Evolutionary conservation across 345 rosid genomes (phyloP).

Genomic region (Acer yangbiense): DNA sequence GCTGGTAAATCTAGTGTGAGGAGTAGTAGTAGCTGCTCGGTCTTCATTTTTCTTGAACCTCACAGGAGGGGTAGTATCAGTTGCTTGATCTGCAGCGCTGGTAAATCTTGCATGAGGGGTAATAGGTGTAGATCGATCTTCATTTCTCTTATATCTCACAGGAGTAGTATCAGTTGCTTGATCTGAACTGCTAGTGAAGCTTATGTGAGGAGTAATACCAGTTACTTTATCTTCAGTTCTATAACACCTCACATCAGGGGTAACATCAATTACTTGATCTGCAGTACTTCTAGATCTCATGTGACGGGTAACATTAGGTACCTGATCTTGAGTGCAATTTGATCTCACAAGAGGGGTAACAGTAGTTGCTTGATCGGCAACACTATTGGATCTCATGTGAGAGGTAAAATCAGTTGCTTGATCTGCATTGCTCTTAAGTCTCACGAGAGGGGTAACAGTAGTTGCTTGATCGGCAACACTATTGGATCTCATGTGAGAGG

Average conservation of each 20-base stretch:
- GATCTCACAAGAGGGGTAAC: neutral
- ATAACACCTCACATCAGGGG: neutral
- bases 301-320: neutral
- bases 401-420: neutral
- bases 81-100: too few species aligned
- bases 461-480: slow-evolving; percentile 11
- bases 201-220: neutral
- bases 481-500: neutral
- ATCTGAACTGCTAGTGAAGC: slow-evolving; percentile 3
- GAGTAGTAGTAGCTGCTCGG: neutral
- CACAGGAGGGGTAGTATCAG: too few species aligned
- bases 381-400: neutral
- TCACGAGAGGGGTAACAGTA: neutral
- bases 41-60: neutral
- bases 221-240: slow-evolving; percentile 4
- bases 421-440: neutral
- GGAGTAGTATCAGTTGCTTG: slow-evolving; percentile 14
- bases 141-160: slow-evolving; percentile 10
- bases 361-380: slow-evolving; percentile 2
- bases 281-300: slow-evolving; percentile 11
- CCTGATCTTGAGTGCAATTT: neutral
- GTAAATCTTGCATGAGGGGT: neutral
- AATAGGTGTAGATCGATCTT: neutral
- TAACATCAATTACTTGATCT: neutral
- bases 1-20: neutral